Evolutionary conservation across 192 early-diverging fungal genomes (phyloP), one percentile per base, ranked within the genome.

Genomic region (Coemansia sp.): DNA sequence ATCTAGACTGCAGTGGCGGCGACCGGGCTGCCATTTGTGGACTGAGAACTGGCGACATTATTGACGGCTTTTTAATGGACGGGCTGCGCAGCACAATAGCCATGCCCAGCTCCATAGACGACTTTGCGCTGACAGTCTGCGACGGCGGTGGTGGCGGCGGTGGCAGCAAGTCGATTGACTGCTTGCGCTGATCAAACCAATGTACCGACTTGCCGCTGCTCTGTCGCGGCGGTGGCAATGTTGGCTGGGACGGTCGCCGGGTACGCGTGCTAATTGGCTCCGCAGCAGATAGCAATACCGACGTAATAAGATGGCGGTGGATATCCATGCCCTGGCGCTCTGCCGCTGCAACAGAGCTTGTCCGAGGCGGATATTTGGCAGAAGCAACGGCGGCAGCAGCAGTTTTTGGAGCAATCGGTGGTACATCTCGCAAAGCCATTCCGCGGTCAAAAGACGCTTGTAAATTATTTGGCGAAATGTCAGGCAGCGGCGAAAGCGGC

Each of bases 361-460:
- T 24, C 9, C 75, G 75, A 3, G 70, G 75, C 4, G 68, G 74
- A 18, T 31, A 60, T 5, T 44, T 44, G 21, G 21, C 21, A 21
- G 21, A 21, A 21, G 21, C 21, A 3, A 44, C 40, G 5, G 40
- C 38, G 2, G 38, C 40, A 15, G 40, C 40, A n/a, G 40, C 3
- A 14, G 14, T 15, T 42, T 4, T n/a, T 44, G 40, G 40, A n/a
- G 40, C 40, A 34, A 6, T 34, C 31, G 31, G 31, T 5, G 40
- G 40, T 44, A 44, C 40, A n/a, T 68, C 66, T 23, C 66, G 60
- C 26, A 79, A 46, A 11, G 70, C 70, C 55, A 73, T 66, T 34
- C 76, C 57, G 31, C 76, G 70, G 58, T 79, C 76, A 59, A 79
- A 73, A 11, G 76, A 79, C 2, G 76, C 76, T 47, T 79, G 66